These are phyloP conservation scores for Xylariaceae sp. DNA, from an alignment of 2,329 filamentous ascomycete species.

Conservation along the genomic window DNA sequence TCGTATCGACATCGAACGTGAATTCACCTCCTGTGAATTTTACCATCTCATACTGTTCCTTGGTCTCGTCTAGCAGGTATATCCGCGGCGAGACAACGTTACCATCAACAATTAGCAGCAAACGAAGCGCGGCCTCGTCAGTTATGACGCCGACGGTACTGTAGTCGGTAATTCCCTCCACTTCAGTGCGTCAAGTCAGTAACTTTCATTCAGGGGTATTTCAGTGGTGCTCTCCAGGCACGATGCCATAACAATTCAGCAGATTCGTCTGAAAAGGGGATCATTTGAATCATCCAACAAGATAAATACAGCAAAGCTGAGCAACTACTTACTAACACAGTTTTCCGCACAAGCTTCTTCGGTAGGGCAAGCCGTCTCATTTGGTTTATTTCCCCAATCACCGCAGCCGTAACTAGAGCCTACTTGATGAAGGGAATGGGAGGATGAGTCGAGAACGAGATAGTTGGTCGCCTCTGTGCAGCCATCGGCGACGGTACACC, in stretches of 20 bases:
- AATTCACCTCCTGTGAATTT: constrained; percentile 63
- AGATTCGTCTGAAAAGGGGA: no score
- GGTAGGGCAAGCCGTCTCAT: constrained; percentile 50
- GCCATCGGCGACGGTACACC: constrained; percentile 53
- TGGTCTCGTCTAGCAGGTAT: constrained; percentile 58
- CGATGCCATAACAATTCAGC: no score
- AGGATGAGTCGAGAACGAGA: constrained; percentile 51
- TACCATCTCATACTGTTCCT: constrained; percentile 61
- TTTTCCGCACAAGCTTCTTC: constrained; percentile 53
- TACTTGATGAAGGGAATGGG: constrained; percentile 48
- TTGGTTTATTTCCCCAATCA: constrained; percentile 37
- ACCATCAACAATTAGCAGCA: constrained; percentile 41
- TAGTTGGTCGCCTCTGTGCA: constrained; percentile 50
- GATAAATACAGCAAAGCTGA: background rate
- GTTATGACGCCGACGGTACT: constrained; percentile 37
- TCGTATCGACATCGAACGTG: constrained; percentile 66
- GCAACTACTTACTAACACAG: constrained; percentile 43
- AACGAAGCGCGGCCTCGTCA: constrained; percentile 39
- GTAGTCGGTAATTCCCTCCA: constrained; percentile 55
- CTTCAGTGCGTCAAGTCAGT: constrained; percentile 7
- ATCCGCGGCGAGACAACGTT: constrained; percentile 48
- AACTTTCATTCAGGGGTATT: background rate
- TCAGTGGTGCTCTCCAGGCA: background rate
- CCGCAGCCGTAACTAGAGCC: constrained; percentile 39
- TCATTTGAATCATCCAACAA: no score